Evolutionary conservation across 225 moss, liverwort and hornwort species (phyloP), one percentile per base, ranked within the genome.

Genomic region (Marchantia paleacea): DNA sequence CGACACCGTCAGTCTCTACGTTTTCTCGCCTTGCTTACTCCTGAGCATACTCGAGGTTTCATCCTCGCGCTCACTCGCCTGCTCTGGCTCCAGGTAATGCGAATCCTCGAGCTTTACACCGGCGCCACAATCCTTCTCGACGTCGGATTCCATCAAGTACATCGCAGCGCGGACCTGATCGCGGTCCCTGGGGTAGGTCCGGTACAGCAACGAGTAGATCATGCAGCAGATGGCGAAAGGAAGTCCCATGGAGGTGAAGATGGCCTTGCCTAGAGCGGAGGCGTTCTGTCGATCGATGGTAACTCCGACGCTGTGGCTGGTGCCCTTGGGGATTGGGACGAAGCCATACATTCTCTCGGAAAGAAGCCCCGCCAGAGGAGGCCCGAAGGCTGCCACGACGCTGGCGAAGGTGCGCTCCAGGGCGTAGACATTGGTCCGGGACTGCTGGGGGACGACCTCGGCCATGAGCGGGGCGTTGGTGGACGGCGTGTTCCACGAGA

Each of bases 401-500:
- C 91, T 87, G 69, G 89, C 83, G 0, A 96, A 92, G n/a, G 88
- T 86, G 19, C 87, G 88, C 85, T 93, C 95, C 68, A 96, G 75
- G 0, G 92, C 93, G 24, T 96, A 96, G 26, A 96, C 84, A 78
- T 87, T 93, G 12, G 93, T 93, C 51, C 93, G 84, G 10, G 92
- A 88, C 71, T 88, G 86, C 31, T 77, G 83, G 7, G 90, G 93
- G 12, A 93, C 93, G 25, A 96, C 88, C 78, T 96, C 93, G 47
- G 93, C 95, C 79, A 93, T 89, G 51, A 96, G 89, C 1, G 95
- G 95, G 75, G 80, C 89, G 82, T 88, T 92, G 6, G 93, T 91
- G 55, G 93, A 91, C 12, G 95, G 81, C 0, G 77, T 31, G 58
- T 92, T 92, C 93, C 93, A 96, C 11, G 93, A 83, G 52, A 93